A percentile compares a stretch with the other conserved stretches of the same genome.
phyloP scores from a whole-genome alignment of 768 basidiomycete species.

The Cubamyces lactineus region DNA sequence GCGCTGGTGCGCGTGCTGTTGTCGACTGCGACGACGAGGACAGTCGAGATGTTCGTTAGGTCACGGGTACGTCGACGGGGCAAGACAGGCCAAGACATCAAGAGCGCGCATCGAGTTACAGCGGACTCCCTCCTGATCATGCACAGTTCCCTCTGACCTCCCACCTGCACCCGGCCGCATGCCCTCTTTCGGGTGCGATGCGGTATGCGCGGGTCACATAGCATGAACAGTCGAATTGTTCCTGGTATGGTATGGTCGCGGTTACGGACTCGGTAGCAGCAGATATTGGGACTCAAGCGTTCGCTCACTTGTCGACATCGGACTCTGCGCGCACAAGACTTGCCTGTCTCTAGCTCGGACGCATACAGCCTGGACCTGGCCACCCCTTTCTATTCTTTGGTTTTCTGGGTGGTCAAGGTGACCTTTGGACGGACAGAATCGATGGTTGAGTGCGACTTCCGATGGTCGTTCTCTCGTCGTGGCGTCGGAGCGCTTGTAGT shows the following conservation, averaged over 20 bases:
- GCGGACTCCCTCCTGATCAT: slow-evolving; percentile 33
- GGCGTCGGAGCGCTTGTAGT: slow-evolving; percentile 56
- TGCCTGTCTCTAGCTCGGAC: slow-evolving; percentile 58
- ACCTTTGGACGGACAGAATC: slow-evolving; percentile 39
- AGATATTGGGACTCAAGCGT: slow-evolving; percentile 41
- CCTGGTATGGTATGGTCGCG: slow-evolving; percentile 53
- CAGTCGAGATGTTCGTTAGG: slow-evolving; percentile 33
- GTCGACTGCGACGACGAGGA: slow-evolving; percentile 13
- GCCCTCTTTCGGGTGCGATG: slow-evolving; percentile 35
- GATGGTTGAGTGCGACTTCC: slow-evolving; percentile 8
- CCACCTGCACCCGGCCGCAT: slow-evolving; percentile 39
- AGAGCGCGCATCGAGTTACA: slow-evolving; percentile 37
- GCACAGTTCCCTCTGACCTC: slow-evolving; percentile 47
- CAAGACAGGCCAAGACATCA: slow-evolving; percentile 40
- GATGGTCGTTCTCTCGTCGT: slow-evolving; percentile 38
- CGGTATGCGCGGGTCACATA: slow-evolving; percentile 39
- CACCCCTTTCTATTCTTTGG: slow-evolving; percentile 20
- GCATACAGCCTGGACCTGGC: slow-evolving; percentile 43
- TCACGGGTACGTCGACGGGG: slow-evolving; percentile 40
- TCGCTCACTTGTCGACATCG: slow-evolving; percentile 42
- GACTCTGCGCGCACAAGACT: slow-evolving; percentile 50
- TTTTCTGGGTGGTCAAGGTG: slow-evolving; percentile 36
- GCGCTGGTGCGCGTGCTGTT: slow-evolving; percentile 15
- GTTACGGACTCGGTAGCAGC: slow-evolving; percentile 52
- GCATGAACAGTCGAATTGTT: slow-evolving; percentile 49